These are phyloP conservation scores for Hemileccinum rubropunctum DNA, from an alignment of 768 basidiomycete species.

Conservation along the genomic window DNA sequence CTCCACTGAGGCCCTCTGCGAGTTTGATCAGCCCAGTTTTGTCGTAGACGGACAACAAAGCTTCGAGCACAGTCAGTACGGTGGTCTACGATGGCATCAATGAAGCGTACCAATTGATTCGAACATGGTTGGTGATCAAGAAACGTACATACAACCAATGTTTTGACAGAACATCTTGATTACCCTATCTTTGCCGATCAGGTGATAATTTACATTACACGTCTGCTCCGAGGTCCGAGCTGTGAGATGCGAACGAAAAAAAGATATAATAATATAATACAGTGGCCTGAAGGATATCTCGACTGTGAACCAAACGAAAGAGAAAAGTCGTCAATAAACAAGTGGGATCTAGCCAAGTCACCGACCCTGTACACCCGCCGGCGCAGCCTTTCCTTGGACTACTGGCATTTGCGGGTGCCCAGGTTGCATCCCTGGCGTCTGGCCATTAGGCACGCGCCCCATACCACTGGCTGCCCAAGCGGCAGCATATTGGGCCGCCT, in stretches of 20 bases:
- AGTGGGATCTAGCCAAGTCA: conserved; percentile 15
- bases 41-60: conserved; percentile 94
- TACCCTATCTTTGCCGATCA: conserved; percentile 16
- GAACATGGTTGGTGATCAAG: conserved; percentile 24
- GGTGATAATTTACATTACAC: conserved; percentile 9
- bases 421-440: conserved; percentile 28
- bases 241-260: neutral
- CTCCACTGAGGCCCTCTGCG: conserved; percentile 75
- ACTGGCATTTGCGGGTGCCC: conserved; percentile 30
- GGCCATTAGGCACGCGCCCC: conserved; percentile 25
- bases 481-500: conserved; percentile 18
- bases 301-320: conserved; percentile 3
- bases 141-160: neutral
- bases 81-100: neutral
- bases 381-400: conserved; percentile 32
- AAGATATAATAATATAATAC: conserved; percentile 9
- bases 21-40: conserved; percentile 88
- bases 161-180: neutral
- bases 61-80: conserved; percentile 37
- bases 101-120: conserved; percentile 26
- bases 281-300: conserved; percentile 7
- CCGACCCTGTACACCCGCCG: conserved; percentile 33
- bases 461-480: conserved; percentile 19
- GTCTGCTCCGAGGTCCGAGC: too few species aligned
- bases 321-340: conserved; percentile 4